phyloP scores from a whole-genome alignment of 441 rosid genomes.

The Gossypium schwendimanii region DNA sequence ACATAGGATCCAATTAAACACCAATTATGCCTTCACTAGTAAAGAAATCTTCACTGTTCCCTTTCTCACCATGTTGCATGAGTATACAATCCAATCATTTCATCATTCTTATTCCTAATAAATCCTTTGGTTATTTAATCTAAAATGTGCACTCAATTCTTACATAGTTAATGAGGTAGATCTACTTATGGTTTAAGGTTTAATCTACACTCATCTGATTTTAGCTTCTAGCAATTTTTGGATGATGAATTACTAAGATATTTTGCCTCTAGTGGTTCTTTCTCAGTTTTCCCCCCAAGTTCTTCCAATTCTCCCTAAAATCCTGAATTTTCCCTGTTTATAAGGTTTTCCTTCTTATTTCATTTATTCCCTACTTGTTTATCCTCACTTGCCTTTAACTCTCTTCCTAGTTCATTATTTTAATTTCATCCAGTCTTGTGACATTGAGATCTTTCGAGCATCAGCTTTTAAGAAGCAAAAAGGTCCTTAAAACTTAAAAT shows the following conservation, averaged over 20 bases:
- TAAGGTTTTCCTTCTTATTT: not conserved
- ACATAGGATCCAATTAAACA: not conserved
- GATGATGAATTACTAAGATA: not conserved
- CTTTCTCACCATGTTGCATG: not conserved
- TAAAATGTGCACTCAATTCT: not conserved
- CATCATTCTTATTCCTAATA: not conserved
- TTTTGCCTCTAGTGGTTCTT: not conserved
- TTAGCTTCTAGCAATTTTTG: not conserved
- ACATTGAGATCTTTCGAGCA: not conserved
- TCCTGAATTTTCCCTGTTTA: not conserved
- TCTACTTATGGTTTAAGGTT: not conserved
- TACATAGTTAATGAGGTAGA: not conserved
- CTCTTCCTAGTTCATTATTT: not conserved
- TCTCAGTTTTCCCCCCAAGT: not conserved
- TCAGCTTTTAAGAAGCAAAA: slow-evolving; percentile 1
- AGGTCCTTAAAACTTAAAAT: not conserved
- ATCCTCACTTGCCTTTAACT: not conserved
- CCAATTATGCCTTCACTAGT: not conserved
- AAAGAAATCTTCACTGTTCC: not conserved
- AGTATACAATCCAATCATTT: not conserved
- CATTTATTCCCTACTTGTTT: not conserved
- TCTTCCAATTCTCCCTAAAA: not conserved
- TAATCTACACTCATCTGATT: not conserved
- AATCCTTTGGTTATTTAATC: not conserved
- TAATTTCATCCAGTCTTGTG: not conserved